A percentile compares a stretch with the other conserved stretches of the same genome.
phyloP scores from a whole-genome alignment of 2,329 filamentous ascomycete genomes.

The Knufia petricola region DNA sequence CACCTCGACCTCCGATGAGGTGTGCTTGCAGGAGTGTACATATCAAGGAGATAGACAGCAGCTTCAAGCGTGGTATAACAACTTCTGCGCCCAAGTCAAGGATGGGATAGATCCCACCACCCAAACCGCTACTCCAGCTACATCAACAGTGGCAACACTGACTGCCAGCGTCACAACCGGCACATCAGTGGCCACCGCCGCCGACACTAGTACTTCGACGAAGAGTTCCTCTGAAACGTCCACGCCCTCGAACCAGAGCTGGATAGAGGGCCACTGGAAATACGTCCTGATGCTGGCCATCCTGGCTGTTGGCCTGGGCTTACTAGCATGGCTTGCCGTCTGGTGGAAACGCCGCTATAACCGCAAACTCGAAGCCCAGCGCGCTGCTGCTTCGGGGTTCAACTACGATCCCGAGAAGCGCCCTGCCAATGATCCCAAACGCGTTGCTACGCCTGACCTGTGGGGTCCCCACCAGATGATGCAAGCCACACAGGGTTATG shows the following conservation, averaged over 20 bases:
- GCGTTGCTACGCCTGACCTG: constrained; percentile 23
- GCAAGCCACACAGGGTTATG: constrained; percentile 19
- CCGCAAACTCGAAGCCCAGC: constrained; percentile 51
- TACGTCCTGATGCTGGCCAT: constrained; percentile 78
- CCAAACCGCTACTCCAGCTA: constrained; percentile 25
- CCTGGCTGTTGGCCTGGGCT: constrained; percentile 57
- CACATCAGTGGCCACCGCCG: constrained; percentile 19
- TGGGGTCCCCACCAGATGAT: constrained; percentile 30
- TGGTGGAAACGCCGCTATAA: constrained; percentile 66
- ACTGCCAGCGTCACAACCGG: constrained; percentile 17
- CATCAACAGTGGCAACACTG: constrained; percentile 18
- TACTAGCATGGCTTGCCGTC: constrained; percentile 57
- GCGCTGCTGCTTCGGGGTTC: constrained; percentile 22
- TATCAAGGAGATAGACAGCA: constrained; percentile 43
- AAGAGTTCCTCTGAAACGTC: constrained; percentile 1
- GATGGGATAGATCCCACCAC: constrained; percentile 27
- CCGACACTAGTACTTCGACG: constrained; percentile 20
- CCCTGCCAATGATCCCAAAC: constrained; percentile 19
- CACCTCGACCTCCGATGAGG: constrained; percentile 44
- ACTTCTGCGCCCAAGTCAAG: constrained; percentile 49
- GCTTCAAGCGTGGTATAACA: constrained; percentile 62
- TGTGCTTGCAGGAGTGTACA: constrained; percentile 54
- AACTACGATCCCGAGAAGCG: constrained; percentile 25
- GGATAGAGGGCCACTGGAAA: constrained; percentile 61
- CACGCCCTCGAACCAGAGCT: constrained; percentile 3